Base-by-base conservation (phyloP, 768 basidiomycete species). In the Hericium coralloides region DNA sequence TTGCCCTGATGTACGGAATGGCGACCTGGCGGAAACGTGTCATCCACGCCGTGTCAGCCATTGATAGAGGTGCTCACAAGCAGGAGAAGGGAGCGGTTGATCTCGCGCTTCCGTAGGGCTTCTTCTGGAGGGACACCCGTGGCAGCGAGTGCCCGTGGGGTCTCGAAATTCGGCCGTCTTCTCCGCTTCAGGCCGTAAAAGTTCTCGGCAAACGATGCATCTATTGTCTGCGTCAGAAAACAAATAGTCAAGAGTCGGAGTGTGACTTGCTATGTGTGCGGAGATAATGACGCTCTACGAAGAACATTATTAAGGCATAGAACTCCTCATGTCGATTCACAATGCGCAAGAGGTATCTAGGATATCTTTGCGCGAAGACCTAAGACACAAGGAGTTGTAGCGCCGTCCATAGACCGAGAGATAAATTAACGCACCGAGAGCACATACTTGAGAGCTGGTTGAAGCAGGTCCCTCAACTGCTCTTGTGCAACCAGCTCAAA, bases 311-410 rank as follows among this genome's bases (percentile, higher is more conserved):
- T 14, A 80, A 62, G 1, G 94, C 90, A 64, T 97, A 98, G 70
- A 97, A 92, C 69, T 98, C 95, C 69, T 99, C 97, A 75, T 99
- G 97, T 36, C 84, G 76, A 69, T 98, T 98, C 15, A 97, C 91
- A 54, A 98, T 77, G 17, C 86, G 84, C 45, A 99, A 72, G 31
- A 98, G 79, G 70, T 98, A 95, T 55, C 97, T 82, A 6, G 97
- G 97, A 68, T 98, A 89, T 56, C 86, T 79, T 75, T 98, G 94
- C 3, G 97, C 93, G 64, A 98, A 91, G 57, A 95, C 89, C 95
- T 97, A 58, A 2, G 56, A 53, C 49, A 23, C 25, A n/a, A 49
- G 22, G 6, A 36, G 26, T 6, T 12, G 38, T 41, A 49, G 48
- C 18, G 49, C 54, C 48, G 53, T 8, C 2, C 22, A 15, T 47